These are phyloP conservation scores for Chaetomiaceae sp. DNA, from an alignment of 2,329 filamentous ascomycete species.

Conservation along the genomic window DNA sequence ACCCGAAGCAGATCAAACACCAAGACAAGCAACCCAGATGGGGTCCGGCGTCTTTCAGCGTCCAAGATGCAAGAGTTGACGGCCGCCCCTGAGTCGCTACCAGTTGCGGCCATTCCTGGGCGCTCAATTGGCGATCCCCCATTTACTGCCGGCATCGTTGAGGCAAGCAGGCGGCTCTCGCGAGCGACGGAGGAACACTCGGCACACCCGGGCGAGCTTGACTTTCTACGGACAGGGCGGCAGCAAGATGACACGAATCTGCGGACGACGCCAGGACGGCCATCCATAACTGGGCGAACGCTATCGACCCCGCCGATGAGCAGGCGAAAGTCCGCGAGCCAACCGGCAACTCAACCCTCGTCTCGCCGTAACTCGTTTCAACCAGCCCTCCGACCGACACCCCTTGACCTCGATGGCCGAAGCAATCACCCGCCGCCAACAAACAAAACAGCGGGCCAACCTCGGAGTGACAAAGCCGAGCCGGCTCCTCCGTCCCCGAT, in stretches of 20 bases:
- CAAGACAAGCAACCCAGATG: constrained; percentile 38
- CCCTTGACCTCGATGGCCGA: constrained; percentile 41
- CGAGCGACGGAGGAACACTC: constrained; percentile 34
- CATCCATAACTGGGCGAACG: constrained; percentile 34
- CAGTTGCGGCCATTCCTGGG: constrained; percentile 44
- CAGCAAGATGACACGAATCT: constrained; percentile 23
- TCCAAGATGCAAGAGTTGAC: constrained; percentile 56
- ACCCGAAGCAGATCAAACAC: constrained; percentile 27
- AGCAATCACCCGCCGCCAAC: constrained; percentile 27
- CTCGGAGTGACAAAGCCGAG: constrained; percentile 28
- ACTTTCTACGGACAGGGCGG: not conserved
- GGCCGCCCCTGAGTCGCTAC: constrained; percentile 54
- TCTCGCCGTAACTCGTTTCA: constrained; percentile 50
- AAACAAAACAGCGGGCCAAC: constrained; percentile 15
- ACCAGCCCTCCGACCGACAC: constrained; percentile 39
- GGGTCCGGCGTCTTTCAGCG: constrained; percentile 52
- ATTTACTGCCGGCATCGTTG: constrained; percentile 36
- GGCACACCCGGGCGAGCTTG: constrained; percentile 23
- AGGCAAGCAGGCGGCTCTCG: constrained; percentile 32
- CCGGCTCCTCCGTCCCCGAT: constrained; percentile 43
- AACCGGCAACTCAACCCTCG: constrained; percentile 31
- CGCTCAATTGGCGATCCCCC: constrained; percentile 35
- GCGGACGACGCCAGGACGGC: constrained; percentile 33
- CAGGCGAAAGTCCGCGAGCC: constrained; percentile 34
- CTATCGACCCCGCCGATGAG: constrained; percentile 51